phyloP scores from a whole-genome alignment of 1,284 basidiomycete species.

The Boletellus sp. region DNA sequence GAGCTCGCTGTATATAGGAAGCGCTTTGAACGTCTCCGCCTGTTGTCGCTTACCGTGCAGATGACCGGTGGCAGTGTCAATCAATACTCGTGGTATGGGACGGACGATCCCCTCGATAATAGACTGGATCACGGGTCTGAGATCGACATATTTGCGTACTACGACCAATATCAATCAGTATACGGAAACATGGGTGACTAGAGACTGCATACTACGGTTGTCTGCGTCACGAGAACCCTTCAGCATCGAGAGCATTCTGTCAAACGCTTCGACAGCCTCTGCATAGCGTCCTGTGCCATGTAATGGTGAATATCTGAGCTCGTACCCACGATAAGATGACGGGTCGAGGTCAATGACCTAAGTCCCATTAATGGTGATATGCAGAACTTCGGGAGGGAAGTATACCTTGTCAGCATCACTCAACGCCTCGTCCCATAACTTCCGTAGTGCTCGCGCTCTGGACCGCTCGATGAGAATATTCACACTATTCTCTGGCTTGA shows the following conservation, averaged over 20 bases:
- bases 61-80: neutral
- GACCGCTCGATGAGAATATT: neutral
- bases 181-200: neutral
- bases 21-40: neutral
- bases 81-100: neutral
- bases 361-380: no score
- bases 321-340: neutral
- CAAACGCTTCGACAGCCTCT: constrained; percentile 1
- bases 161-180: neutral
- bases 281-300: neutral
- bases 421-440: neutral
- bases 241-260: neutral
- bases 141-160: neutral
- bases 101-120: neutral
- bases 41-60: neutral
- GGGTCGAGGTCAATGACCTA: neutral
- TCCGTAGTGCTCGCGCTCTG: neutral
- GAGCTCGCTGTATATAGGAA: neutral
- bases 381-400: neutral
- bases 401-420: neutral
- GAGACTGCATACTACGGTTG: neutral
- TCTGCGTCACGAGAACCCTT: neutral
- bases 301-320: neutral
- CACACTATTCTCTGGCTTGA: neutral
- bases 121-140: neutral